Base-by-base conservation (phyloP, 2,329 filamentous ascomycete species). In the Aspergillus flavus region DNA sequence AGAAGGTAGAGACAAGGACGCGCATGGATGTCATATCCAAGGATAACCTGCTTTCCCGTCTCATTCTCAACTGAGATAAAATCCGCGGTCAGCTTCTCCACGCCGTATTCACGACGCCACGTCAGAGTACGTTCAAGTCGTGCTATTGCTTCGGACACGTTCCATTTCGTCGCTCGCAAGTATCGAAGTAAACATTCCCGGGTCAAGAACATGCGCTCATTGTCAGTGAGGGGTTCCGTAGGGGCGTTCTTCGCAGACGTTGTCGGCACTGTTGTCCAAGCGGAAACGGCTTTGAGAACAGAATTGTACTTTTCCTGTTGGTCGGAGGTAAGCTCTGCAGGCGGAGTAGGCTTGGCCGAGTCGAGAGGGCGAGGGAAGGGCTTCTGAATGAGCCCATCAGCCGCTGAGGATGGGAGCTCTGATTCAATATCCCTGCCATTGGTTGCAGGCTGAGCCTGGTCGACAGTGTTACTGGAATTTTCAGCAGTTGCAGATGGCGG, bases 11-110 rank as follows among this genome's bases (percentile, higher is more conserved):
- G 87, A 77, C 94, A 97, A 2, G 94, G 93, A n/a, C 94, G 85
- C 57, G 86, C 91, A 64, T 92, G 83, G 63, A 90, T 91, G 81
- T 99, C 95, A 79, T 89, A 99, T 48, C 95, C 95, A 23, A 95
- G 79, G 62, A 96, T 85, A 62, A 97, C 85, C 78, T 98, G 94
- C 83, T 99, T 99, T 69, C 95, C 95, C 11, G 94, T 98, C 81
- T 94, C 93, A 78, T 97, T 96, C 83, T 99, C 95, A 14, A 91
- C 88, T 1, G 91, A 93, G 73, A 98, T 94, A 80, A 96, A 91
- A 10, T 97, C 94, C 11, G 91, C 84, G 0, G 92, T 94, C 61
- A 80, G 75, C 59, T 86, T 88, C 64, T 91, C 87, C 62, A 96
- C 84, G 55, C 93, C 93, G 74, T 96, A 99, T 74, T 97, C 93